Percentiles rank a stretch among this genome's conserved stretches.
These are phyloP conservation scores for Acanthamoeba lugdunensis DNA, from an alignment of 208 protist species.

Conservation along the genomic window DNA sequence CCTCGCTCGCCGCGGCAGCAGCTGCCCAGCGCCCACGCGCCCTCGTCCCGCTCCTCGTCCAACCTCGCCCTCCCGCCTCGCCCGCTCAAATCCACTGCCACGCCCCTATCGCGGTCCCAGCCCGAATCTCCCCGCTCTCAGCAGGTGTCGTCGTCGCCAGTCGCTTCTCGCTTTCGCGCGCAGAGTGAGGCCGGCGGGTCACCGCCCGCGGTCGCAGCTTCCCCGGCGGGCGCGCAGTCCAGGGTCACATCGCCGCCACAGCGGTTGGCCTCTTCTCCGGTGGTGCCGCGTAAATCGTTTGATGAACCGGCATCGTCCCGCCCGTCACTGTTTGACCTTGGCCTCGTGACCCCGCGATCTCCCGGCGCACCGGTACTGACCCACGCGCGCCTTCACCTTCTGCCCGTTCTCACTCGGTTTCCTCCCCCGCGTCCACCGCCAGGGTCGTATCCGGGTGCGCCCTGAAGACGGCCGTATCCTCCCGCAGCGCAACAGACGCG, in stretches of 20 bases:
- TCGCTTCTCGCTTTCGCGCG: background rate
- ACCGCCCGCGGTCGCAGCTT: background rate
- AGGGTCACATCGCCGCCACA: background rate
- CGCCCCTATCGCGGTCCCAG: background rate
- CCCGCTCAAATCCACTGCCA: background rate
- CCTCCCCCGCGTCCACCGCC: background rate
- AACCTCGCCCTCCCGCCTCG: slow-evolving; percentile 8
- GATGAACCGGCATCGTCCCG: background rate
- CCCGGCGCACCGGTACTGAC: background rate
- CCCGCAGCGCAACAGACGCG: slow-evolving; percentile 7
- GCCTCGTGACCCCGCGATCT: background rate
- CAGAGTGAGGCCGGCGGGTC: background rate
- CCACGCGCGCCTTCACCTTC: background rate
- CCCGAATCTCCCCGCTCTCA: background rate
- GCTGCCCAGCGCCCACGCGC: background rate
- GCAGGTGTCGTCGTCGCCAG: background rate
- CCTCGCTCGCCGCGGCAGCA: background rate
- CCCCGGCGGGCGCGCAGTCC: background rate
- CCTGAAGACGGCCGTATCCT: slow-evolving; percentile 12
- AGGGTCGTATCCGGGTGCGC: background rate
- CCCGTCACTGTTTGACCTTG: background rate
- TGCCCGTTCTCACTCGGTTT: background rate
- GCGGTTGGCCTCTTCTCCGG: background rate
- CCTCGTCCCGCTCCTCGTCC: background rate
- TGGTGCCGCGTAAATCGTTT: background rate